These are phyloP conservation scores for Asclepias syriaca DNA, from an alignment of 257 asterid genomes.

Conservation along the genomic window DNA sequence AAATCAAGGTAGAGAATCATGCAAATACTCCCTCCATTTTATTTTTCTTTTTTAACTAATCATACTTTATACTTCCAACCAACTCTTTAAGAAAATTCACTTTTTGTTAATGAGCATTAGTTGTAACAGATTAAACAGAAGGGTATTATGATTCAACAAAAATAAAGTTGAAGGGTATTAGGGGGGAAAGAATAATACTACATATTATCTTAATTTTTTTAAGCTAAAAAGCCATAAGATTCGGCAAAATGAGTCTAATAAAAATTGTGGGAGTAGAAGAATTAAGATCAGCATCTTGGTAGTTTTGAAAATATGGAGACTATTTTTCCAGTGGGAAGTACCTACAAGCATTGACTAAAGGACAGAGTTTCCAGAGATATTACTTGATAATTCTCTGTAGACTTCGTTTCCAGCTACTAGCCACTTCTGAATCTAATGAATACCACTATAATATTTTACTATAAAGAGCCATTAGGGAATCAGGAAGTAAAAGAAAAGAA, in stretches of 20 bases:
- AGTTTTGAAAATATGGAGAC: neutral
- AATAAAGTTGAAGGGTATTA: too few relatives aligned
- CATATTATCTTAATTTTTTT: too few relatives aligned
- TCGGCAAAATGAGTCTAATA: too few relatives aligned
- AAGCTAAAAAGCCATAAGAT: too few relatives aligned
- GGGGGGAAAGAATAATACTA: too few relatives aligned
- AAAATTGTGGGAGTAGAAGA: neutral
- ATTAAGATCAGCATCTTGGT: neutral
- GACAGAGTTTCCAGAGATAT: conserved; percentile 3
- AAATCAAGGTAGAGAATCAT: neutral
- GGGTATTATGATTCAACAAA: too few relatives aligned
- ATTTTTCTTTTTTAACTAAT: too few relatives aligned
- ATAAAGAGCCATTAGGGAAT: neutral
- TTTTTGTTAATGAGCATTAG: too few relatives aligned
- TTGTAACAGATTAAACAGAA: too few relatives aligned
- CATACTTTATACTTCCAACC: too few relatives aligned
- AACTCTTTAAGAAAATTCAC: too few relatives aligned
- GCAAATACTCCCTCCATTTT: neutral
- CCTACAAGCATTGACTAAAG: neutral
- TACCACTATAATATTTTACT: neutral
- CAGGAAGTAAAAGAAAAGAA: neutral
- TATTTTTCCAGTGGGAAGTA: neutral
- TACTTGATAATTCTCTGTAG: conserved; percentile 5
- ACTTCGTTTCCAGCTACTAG: neutral
- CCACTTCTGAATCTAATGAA: conserved; percentile 3